Base-by-base conservation (phyloP, 2,329 filamentous ascomycete species). In the Colletotrichum euphorbiae region DNA sequence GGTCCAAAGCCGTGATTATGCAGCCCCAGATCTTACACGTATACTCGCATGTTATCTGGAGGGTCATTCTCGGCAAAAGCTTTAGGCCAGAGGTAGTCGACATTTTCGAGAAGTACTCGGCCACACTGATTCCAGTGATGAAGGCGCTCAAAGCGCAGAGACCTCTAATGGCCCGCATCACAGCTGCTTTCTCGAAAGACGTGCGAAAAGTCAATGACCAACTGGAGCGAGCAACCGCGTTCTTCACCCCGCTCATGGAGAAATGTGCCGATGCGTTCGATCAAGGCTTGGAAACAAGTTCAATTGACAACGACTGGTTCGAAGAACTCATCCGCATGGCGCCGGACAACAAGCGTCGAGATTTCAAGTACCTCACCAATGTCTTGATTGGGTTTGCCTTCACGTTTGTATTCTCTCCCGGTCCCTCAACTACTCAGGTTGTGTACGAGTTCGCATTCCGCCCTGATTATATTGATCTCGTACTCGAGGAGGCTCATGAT, bases 361-460 rank as follows among this genome's bases (percentile, higher is more conserved):
- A 68, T 40, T 65, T 33, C 52, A 65, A 58, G n/a, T 68, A 52
- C 8, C 65, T 68, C 21, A 68, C 60, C 19, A 68, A 68, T n/a
- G 17, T 65, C 31, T 28, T 68, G n/a, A 68, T 65, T 6, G 65
- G 65, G 3, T 68, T 68, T 8, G 60, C 60, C 15, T 68, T 68
- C 17, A 68, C 65, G 2, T 64, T 68, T 21, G 60, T 68, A 1
- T 59, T 68, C 33, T 68, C 65, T 3, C 60, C 65, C 2, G 60
- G 60, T 2, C 65, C 54, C 1, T 65, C 65, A 24, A 68, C 65
- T 4, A 68, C 60, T n/a, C 65, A 68, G 13, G 24, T 68, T 51
- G 65, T 68, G 12, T 68, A 68, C 21, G 65, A 68, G 52, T 68
- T 68, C 17, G 65, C 61, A 6, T 68, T 68, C 40, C 65, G 60